Conservation (phyloP, 2,329 filamentous ascomycete genomes). For the Aspergillus clavatus region DNA sequence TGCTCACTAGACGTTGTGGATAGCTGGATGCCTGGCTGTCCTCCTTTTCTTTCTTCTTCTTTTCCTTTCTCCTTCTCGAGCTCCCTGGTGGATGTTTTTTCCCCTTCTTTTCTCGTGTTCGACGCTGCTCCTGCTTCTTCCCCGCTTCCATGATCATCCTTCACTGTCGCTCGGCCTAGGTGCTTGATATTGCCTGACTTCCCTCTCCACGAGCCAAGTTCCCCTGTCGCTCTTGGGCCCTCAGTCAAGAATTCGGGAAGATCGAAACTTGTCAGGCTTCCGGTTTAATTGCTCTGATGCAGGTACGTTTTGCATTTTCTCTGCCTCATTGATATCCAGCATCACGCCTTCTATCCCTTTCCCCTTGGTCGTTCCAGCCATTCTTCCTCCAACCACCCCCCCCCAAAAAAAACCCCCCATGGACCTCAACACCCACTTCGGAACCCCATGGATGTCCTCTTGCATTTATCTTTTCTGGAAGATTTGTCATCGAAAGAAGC, state of each 20-base stretch:
- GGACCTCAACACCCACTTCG: not conserved
- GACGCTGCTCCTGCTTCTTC: slow-evolving; percentile 15
- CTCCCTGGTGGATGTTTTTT: slow-evolving; percentile 19
- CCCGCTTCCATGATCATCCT: slow-evolving; percentile 40
- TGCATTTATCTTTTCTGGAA: not conserved
- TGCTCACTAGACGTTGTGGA: slow-evolving; percentile 5
- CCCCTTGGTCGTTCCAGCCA: slow-evolving; percentile 1
- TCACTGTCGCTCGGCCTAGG: slow-evolving; percentile 29
- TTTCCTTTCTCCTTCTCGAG: slow-evolving; percentile 7
- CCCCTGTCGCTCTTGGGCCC: slow-evolving; percentile 22
- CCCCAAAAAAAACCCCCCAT: not conserved
- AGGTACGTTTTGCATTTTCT: slow-evolving; percentile 38
- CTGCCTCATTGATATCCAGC: too few species aligned
- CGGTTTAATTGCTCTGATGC: slow-evolving; percentile 34
- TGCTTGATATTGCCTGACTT: slow-evolving; percentile 33
- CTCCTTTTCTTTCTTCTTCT: slow-evolving; percentile 14
- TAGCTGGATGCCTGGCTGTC: slow-evolving; percentile 22
- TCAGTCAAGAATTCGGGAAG: slow-evolving; percentile 22
- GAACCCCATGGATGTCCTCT: too few species aligned
- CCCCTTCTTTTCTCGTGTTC: too few species aligned
- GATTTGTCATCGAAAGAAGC: not conserved
- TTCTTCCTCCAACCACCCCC: not conserved
- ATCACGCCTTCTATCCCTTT: slow-evolving; percentile 2
- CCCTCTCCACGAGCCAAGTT: slow-evolving; percentile 23
- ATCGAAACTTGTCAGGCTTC: slow-evolving; percentile 16